Evolutionary conservation across 2,329 filamentous ascomycete species (phyloP), one percentile per base, ranked within the genome.

Genomic region (Aspergillus cejpii): DNA sequence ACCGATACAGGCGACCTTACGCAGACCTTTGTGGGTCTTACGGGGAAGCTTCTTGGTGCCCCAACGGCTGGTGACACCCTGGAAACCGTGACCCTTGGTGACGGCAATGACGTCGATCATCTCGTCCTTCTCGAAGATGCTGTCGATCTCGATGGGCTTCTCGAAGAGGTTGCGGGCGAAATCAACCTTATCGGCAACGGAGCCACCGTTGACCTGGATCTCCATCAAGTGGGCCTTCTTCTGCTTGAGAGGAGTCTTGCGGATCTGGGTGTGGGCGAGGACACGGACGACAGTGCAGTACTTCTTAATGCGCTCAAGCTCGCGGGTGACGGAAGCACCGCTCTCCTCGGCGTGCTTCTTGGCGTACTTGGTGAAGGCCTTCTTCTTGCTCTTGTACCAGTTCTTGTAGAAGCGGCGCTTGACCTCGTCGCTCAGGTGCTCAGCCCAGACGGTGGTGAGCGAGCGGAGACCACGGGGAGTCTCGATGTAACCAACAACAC

Each of bases 321-420:
- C 92, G 71, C 87, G 87, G 74, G 86, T 89, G 79, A 97, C 85
- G 68, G 87, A 89, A 63, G 87, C 78, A 67, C 88, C 90, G 76
- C 75, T 86, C 79, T 77, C 84, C 80, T 97, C 91, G 57, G 91
- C 89, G 85, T 97, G 88, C 84, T 94, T 91, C 88, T 97, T 98
- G 80, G 92, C 88, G 79, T 98, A 98, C 82, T 94, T 96, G 82
- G 92, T 98, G 81, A 98, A 98, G 55, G 92, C 92, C 91, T 98
- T 98, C 88, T 96, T 97, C 90, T 98, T 98, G 83, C 84, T 89
- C 86, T 95, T 95, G 87, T 98, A 98, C 92, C 92, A 98, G 86
- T 98, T 98, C 89, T 97, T 97, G 87, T 98, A 98, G 88, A 98
- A 98, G 72, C 92, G 87, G 69, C 92, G 87, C 85, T 95, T 95